Conservation (phyloP, 2,329 filamentous ascomycete genomes). For the Cladorrhinum sp. region DNA sequence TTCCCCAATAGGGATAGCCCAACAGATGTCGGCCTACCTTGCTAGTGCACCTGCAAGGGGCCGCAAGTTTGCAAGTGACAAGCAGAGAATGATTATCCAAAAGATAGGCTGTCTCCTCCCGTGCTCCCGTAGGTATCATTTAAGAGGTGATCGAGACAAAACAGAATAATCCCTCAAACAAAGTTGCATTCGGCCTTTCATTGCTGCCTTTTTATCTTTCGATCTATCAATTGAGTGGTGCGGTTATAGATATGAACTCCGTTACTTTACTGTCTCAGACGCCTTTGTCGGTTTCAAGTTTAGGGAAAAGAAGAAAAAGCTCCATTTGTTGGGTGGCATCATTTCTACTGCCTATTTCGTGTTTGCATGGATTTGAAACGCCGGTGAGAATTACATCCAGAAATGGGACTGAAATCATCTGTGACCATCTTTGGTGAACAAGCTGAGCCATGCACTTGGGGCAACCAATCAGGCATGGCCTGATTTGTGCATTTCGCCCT, state of each 20-base stretch:
- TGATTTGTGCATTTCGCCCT: background rate
- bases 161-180: background rate
- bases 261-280: background rate
- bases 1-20: background rate
- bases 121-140: background rate
- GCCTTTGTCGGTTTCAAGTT: background rate
- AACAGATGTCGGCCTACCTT: no score
- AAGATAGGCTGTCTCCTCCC: background rate
- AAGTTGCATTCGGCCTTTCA: background rate
- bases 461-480: background rate
- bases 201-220: background rate
- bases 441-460: background rate
- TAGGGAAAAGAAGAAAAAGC: background rate
- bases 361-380: no score
- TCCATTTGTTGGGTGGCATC: background rate
- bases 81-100: background rate
- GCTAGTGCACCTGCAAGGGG: background rate
- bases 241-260: background rate
- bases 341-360: background rate
- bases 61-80: background rate
- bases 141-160: background rate
- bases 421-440: no score
- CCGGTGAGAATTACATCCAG: no score
- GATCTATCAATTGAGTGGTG: background rate
- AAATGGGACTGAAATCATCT: background rate